Base-by-base conservation (phyloP, 805 yeast genomes). In the Candida montana region DNA sequence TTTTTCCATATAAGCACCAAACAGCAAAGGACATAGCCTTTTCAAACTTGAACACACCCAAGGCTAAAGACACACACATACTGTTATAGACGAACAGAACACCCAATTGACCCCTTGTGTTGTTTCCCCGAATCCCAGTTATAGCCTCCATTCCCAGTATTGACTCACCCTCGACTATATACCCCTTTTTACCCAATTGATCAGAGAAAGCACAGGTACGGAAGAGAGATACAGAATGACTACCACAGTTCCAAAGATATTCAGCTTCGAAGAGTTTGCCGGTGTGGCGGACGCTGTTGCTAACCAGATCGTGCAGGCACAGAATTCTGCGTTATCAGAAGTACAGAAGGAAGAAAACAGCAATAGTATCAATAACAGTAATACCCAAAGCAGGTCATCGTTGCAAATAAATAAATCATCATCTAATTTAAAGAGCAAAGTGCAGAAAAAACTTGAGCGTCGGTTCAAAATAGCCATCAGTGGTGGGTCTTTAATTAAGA, bases 271-370 rank as follows among this genome's bases (percentile, higher is more conserved):
- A 33, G 95, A 85, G 62, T 82, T 87, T 56, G 71, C 79, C 23
- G 93, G 86, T 15, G 96, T 91, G 26, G 97, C 98, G 2, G 95
- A 85, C 41, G 98, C 98, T 19, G 95, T 91, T 23, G 97, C 97
- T 1, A 96, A 93, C 63, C 95, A 90, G 62, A 83, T 91, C 37
- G 79, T 89, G 28, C 77, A 85, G 23, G 95, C 95, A 11, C 98
- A 93, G 65, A 86, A 90, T 57, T 61, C 58, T 41, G 70, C 71
- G 2, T 50, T 68, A 17, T 30, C 50, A 9, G 44, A 41, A 18
- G 32, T 10, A 26, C 29, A 9, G 39, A 35, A 35, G 42, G 26
- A 10, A 12, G 20, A 37, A 16, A 19, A 24, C 17, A 8, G 15
- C 19, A 16, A 24, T 16, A 40, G 41, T 11, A 38, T 42, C 7